phyloP scores from a whole-genome alignment of 208 protist genomes.

The Naegleria lovaniensis region DNA sequence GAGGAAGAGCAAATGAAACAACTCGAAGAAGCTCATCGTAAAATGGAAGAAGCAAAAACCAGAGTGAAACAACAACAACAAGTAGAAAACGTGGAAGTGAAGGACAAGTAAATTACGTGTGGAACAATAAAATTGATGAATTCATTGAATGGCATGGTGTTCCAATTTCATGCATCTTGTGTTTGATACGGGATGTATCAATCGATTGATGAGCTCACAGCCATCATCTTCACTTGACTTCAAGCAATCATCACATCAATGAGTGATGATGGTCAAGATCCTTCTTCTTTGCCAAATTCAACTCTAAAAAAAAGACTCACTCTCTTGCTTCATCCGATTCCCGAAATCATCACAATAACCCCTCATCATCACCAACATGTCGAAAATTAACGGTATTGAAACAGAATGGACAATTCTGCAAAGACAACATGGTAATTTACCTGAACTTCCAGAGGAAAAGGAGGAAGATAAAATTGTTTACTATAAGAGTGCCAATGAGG shows the following conservation, averaged over 20 bases:
- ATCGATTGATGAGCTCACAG: too few species aligned
- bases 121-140: too few species aligned
- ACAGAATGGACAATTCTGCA: conserved; percentile 12
- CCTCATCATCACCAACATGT: not conserved
- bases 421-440: conserved; percentile 9
- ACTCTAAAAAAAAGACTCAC: not conserved
- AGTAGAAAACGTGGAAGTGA: not conserved
- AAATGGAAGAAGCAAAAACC: not conserved
- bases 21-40: not conserved
- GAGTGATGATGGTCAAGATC: too few species aligned
- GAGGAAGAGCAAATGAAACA: not conserved
- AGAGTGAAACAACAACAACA: not conserved
- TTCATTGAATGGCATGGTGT: too few species aligned
- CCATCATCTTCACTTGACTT: not conserved
- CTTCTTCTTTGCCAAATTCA: not conserved
- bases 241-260: not conserved
- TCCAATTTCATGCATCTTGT: too few species aligned
- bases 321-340: not conserved
- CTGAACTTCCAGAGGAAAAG: not conserved
- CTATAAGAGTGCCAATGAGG: not conserved
- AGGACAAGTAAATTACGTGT: not conserved
- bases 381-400: conserved; percentile 26
- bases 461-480: not conserved
- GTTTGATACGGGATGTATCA: too few species aligned
- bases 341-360: not conserved